Percentiles rank a stretch among this genome's conserved stretches.
These are phyloP conservation scores for Aspergillus sp. DNA, from an alignment of 2,329 filamentous ascomycete species.

Conservation along the genomic window DNA sequence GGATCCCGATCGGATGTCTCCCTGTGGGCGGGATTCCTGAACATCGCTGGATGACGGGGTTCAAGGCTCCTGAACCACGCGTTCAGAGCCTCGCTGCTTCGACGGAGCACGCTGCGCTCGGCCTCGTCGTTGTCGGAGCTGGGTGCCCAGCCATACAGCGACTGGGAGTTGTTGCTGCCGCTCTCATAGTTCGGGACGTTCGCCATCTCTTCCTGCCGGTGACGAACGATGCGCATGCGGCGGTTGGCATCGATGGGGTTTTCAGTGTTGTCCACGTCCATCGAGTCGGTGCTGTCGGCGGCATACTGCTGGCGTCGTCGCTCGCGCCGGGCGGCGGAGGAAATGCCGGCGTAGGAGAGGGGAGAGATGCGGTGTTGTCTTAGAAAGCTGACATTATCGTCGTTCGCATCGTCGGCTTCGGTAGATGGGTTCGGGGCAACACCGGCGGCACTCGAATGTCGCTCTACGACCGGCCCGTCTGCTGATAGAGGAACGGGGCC, in stretches of 20 bases:
- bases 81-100: constrained; percentile 10
- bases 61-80: constrained; percentile 19
- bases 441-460: too few species aligned
- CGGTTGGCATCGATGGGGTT: constrained; percentile 33
- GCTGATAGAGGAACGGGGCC: constrained; percentile 42
- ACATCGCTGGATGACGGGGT: constrained; percentile 15
- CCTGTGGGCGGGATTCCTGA: constrained; percentile 18
- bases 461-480: too few species aligned
- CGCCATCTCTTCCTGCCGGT: constrained; percentile 33
- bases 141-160: constrained; percentile 53
- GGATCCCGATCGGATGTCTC: constrained; percentile 8
- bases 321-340: constrained; percentile 20
- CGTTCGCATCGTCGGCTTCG: constrained; percentile 35
- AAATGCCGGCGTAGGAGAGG: constrained; percentile 18
- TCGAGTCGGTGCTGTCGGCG: constrained; percentile 21
- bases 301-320: constrained; percentile 23
- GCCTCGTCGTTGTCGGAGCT: constrained; percentile 31
- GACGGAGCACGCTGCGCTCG: constrained; percentile 12
- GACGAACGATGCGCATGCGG: constrained; percentile 29
- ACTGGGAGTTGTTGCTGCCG: constrained; percentile 44
- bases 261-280: constrained; percentile 27
- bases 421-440: constrained; percentile 24
- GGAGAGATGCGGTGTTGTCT: constrained; percentile 27
- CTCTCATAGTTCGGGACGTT: constrained; percentile 45
- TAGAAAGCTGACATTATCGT: constrained; percentile 45